Percentiles rank a stretch among this genome's conserved stretches.
Evolutionary conservation across 176 grass and related monocot species (phyloP).

Genomic region (Secale cereale): DNA sequence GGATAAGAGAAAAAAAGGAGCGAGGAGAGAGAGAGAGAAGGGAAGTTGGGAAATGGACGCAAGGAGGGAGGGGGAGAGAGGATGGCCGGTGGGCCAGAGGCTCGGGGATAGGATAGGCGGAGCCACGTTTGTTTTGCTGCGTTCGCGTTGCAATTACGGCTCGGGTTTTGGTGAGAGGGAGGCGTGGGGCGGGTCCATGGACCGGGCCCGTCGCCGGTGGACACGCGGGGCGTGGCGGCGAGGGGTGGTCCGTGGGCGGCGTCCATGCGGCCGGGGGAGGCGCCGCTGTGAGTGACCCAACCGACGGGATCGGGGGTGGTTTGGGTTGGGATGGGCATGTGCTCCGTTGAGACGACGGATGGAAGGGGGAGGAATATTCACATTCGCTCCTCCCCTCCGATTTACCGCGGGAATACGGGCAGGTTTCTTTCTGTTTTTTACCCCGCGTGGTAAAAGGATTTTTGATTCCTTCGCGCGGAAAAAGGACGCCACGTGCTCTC

Average conservation of each 20-base stretch:
- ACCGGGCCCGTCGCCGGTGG: background rate
- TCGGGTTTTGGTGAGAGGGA: rapidly evolving
- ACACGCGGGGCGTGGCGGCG: background rate
- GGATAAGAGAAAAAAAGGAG: background rate
- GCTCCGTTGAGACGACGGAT: background rate
- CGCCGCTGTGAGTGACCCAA: slow-evolving; percentile 19
- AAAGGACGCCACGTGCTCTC: background rate
- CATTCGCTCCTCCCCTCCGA: background rate
- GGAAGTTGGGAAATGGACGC: slow-evolving; percentile 10
- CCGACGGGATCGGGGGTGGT: background rate
- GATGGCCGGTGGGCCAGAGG: background rate
- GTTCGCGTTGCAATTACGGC: slow-evolving; percentile 28
- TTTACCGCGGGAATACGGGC: no score
- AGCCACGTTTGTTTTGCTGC: background rate
- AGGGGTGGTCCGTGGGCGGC: background rate
- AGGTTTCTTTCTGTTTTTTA: no score
- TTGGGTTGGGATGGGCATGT: background rate
- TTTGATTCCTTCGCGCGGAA: background rate
- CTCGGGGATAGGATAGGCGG: background rate
- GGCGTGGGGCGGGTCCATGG: background rate
- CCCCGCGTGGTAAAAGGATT: no score
- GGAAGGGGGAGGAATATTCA: slow-evolving; percentile 1
- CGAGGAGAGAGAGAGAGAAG: background rate
- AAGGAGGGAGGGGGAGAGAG: background rate
- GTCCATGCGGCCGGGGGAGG: background rate